These are phyloP conservation scores for Gossypium longicalyx DNA, from an alignment of 345 rosid species.

Conservation along the genomic window DNA sequence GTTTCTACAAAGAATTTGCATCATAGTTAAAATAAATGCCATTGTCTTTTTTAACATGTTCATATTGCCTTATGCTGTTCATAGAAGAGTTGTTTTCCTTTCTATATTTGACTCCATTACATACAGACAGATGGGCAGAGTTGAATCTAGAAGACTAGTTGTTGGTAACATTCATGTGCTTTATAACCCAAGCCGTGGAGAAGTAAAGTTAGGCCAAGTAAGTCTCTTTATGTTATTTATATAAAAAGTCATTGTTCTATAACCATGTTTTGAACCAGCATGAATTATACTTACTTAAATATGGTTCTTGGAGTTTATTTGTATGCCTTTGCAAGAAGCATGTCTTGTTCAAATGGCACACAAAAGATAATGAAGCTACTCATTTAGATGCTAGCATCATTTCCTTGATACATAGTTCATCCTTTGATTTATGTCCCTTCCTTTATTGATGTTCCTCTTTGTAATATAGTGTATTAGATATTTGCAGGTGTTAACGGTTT, in stretches of 20 bases:
- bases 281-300: neutral
- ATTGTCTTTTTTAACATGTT: neutral
- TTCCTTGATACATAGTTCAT: neutral
- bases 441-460: neutral
- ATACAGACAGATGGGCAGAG: constrained; percentile 47
- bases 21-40: neutral
- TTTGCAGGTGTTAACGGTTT: neutral
- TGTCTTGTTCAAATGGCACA: neutral
- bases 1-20: neutral
- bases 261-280: neutral
- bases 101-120: constrained; percentile 35
- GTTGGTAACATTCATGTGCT: constrained; percentile 74
- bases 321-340: neutral
- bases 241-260: neutral
- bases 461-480: neutral
- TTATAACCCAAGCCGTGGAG: constrained; percentile 64
- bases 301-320: neutral
- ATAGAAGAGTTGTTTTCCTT: constrained; percentile 15
- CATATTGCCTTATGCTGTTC: constrained; percentile 12
- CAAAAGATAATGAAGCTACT: neutral
- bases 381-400: neutral
- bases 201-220: constrained; percentile 80
- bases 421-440: neutral
- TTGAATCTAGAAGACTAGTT: constrained; percentile 50
- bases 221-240: constrained; percentile 22